A percentile compares a stretch with the other conserved stretches of the same genome.
phyloP scores from a whole-genome alignment of 2,329 filamentous ascomycete genomes.

The Fusarium sarcochroum region DNA sequence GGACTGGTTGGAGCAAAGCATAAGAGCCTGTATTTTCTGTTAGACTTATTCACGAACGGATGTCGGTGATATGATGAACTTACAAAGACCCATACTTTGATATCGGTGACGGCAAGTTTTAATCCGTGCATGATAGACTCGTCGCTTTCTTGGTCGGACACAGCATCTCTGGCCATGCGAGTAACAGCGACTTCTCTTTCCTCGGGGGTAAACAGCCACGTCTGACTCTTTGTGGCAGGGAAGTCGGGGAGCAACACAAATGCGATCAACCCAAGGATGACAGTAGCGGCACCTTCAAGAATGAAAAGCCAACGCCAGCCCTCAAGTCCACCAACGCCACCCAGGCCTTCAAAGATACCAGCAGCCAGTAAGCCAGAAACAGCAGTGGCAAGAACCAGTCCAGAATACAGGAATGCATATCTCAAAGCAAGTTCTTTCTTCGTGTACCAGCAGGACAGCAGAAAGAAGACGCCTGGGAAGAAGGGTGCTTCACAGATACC shows the following conservation, averaged over 20 bases:
- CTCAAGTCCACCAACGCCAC: neutral
- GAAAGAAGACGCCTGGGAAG: constrained; percentile 23
- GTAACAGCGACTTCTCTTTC: neutral
- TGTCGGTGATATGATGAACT: neutral
- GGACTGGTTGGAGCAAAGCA: neutral
- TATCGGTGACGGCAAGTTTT: neutral
- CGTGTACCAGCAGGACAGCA: neutral
- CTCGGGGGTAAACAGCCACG: neutral
- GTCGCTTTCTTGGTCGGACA: neutral
- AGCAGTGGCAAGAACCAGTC: neutral
- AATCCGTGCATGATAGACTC: neutral
- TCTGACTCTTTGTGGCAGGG: neutral
- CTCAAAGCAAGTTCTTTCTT: neutral
- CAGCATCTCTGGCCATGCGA: neutral
- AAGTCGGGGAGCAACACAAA: neutral
- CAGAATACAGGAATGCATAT: neutral
- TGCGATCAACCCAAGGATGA: neutral
- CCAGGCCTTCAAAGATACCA: neutral
- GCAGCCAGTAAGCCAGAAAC: neutral
- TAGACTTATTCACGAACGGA: neutral
- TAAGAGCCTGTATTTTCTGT: neutral
- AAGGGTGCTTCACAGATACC: constrained; percentile 43
- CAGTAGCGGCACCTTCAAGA: neutral
- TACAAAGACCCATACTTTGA: neutral
- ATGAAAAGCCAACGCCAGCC: neutral